Evolutionary conservation across 1,284 basidiomycete genomes (phyloP).

Genomic region (Somion occarium): DNA sequence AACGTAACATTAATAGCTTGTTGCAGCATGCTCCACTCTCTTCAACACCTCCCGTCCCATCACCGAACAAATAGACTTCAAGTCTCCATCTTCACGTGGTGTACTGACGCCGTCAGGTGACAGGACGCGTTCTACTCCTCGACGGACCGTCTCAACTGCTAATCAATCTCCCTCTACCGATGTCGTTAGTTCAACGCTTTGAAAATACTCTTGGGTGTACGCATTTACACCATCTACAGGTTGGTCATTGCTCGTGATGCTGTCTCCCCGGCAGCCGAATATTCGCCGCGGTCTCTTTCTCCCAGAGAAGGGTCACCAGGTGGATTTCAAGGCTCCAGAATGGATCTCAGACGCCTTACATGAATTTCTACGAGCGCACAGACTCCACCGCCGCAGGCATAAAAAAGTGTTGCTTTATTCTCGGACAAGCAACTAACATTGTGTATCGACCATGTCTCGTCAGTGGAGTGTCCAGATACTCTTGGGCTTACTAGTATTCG

Average conservation of each 20-base stretch:
- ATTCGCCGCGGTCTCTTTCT: neutral
- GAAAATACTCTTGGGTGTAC: too few relatives aligned
- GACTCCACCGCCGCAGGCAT: neutral
- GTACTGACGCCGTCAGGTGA: neutral
- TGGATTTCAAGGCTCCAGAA: neutral
- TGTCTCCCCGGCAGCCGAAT: neutral
- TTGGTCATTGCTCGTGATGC: neutral
- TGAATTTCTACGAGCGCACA: neutral
- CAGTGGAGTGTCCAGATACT: neutral
- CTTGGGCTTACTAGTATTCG: constrained; percentile 13
- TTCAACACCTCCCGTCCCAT: too few relatives aligned
- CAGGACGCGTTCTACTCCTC: too few relatives aligned
- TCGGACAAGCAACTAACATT: neutral
- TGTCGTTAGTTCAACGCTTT: too few relatives aligned
- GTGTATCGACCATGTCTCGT: neutral
- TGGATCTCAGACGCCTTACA: neutral
- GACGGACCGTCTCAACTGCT: too few relatives aligned
- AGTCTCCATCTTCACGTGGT: constrained; percentile 2
- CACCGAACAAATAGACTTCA: too few relatives aligned
- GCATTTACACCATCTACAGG: too few relatives aligned
- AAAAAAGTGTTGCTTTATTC: neutral
- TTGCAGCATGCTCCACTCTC: too few relatives aligned
- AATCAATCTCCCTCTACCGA: too few relatives aligned
- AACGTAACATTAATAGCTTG: too few relatives aligned
- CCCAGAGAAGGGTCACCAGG: neutral